phyloP scores from a whole-genome alignment of 2,329 filamentous ascomycete genomes.

The Colletotrichum tropicicola region DNA sequence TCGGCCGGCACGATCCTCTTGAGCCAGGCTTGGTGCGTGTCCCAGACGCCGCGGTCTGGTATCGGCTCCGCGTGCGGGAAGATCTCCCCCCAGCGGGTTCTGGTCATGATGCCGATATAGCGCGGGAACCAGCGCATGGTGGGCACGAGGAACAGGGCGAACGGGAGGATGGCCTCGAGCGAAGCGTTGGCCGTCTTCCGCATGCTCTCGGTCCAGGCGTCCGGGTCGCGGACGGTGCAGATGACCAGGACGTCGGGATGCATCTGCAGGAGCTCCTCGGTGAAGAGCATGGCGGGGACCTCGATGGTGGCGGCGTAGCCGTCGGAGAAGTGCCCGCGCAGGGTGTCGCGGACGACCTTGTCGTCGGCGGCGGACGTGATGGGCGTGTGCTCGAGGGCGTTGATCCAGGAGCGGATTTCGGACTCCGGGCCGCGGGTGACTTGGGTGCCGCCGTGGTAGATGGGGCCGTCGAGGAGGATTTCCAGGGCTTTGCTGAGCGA shows the following conservation, averaged over 20 bases:
- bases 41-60: neutral
- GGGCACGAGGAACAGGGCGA: constrained; percentile 31
- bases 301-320: constrained; percentile 3
- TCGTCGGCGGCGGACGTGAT: neutral
- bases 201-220: constrained; percentile 33
- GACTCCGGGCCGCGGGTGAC: constrained; percentile 29
- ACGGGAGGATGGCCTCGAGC: constrained; percentile 29
- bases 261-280: constrained; percentile 22
- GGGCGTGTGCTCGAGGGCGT: constrained; percentile 9
- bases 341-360: neutral
- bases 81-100: constrained; percentile 4
- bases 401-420: constrained; percentile 30
- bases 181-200: neutral
- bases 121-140: constrained; percentile 29
- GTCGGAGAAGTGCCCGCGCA: neutral
- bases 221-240: constrained; percentile 32
- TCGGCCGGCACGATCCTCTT: constrained; percentile 34
- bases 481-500: constrained; percentile 35
- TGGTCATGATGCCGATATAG: constrained; percentile 22
- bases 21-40: constrained; percentile 7
- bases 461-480: constrained; percentile 36
- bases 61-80: neutral
- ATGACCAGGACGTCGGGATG: constrained; percentile 34
- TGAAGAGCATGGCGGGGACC: neutral
- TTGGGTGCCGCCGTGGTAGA: constrained; percentile 36